A percentile compares a stretch with the other conserved stretches of the same genome.
These are phyloP conservation scores for Solanum sparsipilum DNA, from an alignment of 257 asterid species.

Conservation along the genomic window DNA sequence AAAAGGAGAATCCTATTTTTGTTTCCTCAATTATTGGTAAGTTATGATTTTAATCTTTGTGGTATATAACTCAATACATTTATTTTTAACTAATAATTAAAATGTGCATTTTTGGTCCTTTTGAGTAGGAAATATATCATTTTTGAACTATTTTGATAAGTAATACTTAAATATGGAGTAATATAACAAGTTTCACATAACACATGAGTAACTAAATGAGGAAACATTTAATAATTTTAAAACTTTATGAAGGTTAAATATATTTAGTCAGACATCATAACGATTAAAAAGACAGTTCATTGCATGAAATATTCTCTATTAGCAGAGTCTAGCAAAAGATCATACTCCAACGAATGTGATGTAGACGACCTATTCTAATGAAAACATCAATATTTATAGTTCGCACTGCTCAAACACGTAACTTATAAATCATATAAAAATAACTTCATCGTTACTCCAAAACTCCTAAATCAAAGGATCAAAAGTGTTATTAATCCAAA, in stretches of 20 bases:
- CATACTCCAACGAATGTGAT: not conserved
- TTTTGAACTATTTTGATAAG: not conserved
- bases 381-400: too few relatives aligned
- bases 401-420: too few relatives aligned
- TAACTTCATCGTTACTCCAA: not conserved
- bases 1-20: not conserved
- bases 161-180: too few relatives aligned
- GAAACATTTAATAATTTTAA: too few relatives aligned
- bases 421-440: too few relatives aligned
- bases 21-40: not conserved
- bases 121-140: not conserved
- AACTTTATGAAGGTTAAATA: too few relatives aligned
- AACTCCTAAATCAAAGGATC: rapidly evolving
- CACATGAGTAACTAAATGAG: not conserved
- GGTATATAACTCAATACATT: not conserved
- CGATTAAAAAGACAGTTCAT: too few relatives aligned
- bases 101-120: not conserved
- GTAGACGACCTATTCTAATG: too few relatives aligned
- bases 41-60: not conserved
- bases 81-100: too few relatives aligned
- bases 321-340: rapidly evolving
- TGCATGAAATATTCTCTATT: too few relatives aligned
- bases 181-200: not conserved
- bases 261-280: too few relatives aligned
- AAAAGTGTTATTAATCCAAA: too few relatives aligned